These are phyloP conservation scores for Ustilago nuda DNA, from an alignment of 1,284 basidiomycete species.

Conservation along the genomic window DNA sequence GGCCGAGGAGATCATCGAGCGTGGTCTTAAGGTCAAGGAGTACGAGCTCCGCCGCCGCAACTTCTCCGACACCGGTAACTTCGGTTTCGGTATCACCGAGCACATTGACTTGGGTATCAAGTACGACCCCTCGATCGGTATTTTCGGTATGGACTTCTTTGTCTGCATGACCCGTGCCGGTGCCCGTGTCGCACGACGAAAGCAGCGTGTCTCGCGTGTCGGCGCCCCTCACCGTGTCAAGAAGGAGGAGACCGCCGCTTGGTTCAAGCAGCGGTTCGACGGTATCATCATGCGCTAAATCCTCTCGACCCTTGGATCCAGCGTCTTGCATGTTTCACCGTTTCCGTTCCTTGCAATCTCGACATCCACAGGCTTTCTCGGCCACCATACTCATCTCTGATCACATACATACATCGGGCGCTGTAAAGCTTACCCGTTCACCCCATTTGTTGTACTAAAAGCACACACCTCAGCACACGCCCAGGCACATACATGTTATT, in stretches of 20 bases:
- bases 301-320: not conserved
- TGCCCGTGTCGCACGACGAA: conserved; percentile 89
- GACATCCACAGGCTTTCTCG: conserved; percentile 2
- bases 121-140: conserved; percentile 69
- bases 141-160: conserved; percentile 69
- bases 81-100: conserved; percentile 68
- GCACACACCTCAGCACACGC: conserved; percentile 18
- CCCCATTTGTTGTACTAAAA: conserved; percentile 41
- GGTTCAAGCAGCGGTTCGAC: conserved; percentile 91
- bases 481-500: conserved; percentile 18
- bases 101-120: conserved; percentile 98
- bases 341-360: conserved; percentile 4
- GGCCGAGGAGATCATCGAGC: conserved; percentile 98
- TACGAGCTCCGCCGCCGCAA: conserved; percentile 91
- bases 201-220: conserved; percentile 86
- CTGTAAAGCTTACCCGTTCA: not conserved
- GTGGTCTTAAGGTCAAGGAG: conserved; percentile 99
- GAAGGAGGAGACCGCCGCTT: conserved; percentile 79
- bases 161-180: conserved; percentile 90
- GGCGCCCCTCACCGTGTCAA: conserved; percentile 81
- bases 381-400: conserved; percentile 11
- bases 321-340: conserved; percentile 1
- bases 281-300: conserved; percentile 66
- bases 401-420: conserved; percentile 6
- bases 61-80: conserved; percentile 77